Evolutionary conservation across 192 early-diverging fungal genomes (phyloP), one percentile per base, ranked within the genome.

Genomic region (Ramicandelaber brevisporus): DNA sequence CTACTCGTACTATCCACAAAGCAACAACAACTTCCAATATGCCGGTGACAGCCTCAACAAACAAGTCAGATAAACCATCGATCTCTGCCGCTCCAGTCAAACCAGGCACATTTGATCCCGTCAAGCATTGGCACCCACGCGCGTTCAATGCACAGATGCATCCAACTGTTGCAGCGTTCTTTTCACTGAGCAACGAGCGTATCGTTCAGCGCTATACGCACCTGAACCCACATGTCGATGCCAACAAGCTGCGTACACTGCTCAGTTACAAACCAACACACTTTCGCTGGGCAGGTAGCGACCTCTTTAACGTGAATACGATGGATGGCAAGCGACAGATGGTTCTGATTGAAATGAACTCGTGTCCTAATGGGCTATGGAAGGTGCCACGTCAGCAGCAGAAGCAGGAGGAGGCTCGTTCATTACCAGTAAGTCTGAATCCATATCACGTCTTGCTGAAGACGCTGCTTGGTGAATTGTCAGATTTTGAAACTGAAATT

Each of bases 281-380:
- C 37, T 82, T 86, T 40, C 68, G 68, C 27, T 82, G 81, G 81
- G 81, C 76, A 28, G 81, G 79, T 15, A 77, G 72, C 2, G 81
- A 86, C 54, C 50, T 86, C 19, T 82, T 86, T 54, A 78, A 82
- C 55, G 69, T 81, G 20, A 81, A 75, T 1, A 86, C 78, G 9
- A 55, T 68, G 4, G 58, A 48, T 26, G 81, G 81, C 8, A 71
- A 78, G 37, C 68, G 77, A 19, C 81, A 86, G 48, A 86, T 86
- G 81, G 78, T 86, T 48, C 65, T 86, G 22, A 69, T 86, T 15
- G 81, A 86, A 41, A 86, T 78, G 21, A 86, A 86, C 46, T 81
- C 78, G 24, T 85, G 81, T 34, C 81, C 81, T 2, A 77, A 72
- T n/a, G 81, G 81, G 14, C n/a, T n/a, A n/a, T n/a, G n/a, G n/a